Percentiles rank a stretch among this genome's conserved stretches.
Conservation (phyloP, 2,329 filamentous ascomycete genomes). For the Microsporum ferrugineum region DNA sequence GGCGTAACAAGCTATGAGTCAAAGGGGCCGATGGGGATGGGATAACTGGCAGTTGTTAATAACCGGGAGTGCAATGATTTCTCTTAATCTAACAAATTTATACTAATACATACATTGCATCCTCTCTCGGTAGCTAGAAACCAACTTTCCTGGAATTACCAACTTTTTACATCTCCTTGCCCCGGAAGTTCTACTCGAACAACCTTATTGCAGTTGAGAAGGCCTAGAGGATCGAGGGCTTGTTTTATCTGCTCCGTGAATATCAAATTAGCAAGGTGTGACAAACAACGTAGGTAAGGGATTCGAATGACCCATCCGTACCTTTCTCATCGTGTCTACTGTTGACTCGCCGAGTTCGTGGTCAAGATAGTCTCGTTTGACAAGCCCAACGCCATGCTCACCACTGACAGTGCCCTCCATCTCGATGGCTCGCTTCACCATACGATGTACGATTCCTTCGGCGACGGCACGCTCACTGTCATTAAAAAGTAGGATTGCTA, state of each 20-base stretch:
- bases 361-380: slow-evolving; percentile 54
- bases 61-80: too few species aligned
- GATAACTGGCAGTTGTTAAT: too few species aligned
- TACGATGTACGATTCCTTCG: slow-evolving; percentile 51
- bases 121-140: too few species aligned
- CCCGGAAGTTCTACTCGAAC: slow-evolving; percentile 44
- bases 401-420: slow-evolving; percentile 63
- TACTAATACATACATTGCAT: neutral
- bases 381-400: slow-evolving; percentile 59
- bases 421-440: slow-evolving; percentile 59
- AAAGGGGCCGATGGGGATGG: too few species aligned
- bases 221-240: slow-evolving; percentile 53
- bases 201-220: slow-evolving; percentile 55
- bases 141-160: slow-evolving; percentile 23
- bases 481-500: slow-evolving; percentile 52
- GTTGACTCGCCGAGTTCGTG: slow-evolving; percentile 52
- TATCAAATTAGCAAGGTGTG: slow-evolving; percentile 13
- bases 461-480: slow-evolving; percentile 45
- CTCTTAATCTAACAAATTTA: neutral
- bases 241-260: slow-evolving; percentile 43
- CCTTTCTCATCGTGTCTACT: slow-evolving; percentile 54
- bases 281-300: neutral
- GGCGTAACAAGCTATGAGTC: too few species aligned
- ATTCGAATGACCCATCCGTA: slow-evolving; percentile 26
- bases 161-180: slow-evolving; percentile 39